These are phyloP conservation scores for Colletotrichum orchidophilum DNA, from an alignment of 2,329 filamentous ascomycete genomes.

Conservation along the genomic window DNA sequence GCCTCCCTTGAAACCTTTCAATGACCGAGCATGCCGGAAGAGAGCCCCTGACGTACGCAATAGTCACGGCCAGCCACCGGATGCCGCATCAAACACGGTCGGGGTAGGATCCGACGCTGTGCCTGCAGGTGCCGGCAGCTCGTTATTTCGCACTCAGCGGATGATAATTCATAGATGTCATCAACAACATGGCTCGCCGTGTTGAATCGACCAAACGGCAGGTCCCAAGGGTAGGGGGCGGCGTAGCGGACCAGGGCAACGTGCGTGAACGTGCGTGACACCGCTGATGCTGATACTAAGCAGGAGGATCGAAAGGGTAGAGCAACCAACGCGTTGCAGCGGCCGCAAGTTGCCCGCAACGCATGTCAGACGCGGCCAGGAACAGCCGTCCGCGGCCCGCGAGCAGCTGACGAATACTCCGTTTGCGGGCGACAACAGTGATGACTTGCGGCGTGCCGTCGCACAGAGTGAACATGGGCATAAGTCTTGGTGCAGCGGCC, in stretches of 20 bases:
- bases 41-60: background rate
- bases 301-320: background rate
- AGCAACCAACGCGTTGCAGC: background rate
- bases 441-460: background rate
- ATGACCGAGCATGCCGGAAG: background rate
- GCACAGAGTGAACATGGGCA: background rate
- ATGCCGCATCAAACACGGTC: background rate
- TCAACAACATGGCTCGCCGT: background rate
- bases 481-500: background rate
- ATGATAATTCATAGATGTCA: background rate
- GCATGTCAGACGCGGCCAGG: conserved; percentile 10
- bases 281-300: background rate
- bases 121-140: background rate
- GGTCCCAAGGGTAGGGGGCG: background rate
- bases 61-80: background rate
- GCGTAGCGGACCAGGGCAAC: background rate
- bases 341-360: background rate
- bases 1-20: background rate
- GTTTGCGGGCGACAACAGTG: conserved; percentile 6
- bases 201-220: background rate
- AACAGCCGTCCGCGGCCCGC: background rate
- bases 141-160: background rate
- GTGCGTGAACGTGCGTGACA: background rate
- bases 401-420: conserved; percentile 3
- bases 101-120: background rate